A percentile compares a stretch with the other conserved stretches of the same genome.
Conservation (phyloP, 2,329 filamentous ascomycete species). For the Aspergillus vadensis region DNA sequence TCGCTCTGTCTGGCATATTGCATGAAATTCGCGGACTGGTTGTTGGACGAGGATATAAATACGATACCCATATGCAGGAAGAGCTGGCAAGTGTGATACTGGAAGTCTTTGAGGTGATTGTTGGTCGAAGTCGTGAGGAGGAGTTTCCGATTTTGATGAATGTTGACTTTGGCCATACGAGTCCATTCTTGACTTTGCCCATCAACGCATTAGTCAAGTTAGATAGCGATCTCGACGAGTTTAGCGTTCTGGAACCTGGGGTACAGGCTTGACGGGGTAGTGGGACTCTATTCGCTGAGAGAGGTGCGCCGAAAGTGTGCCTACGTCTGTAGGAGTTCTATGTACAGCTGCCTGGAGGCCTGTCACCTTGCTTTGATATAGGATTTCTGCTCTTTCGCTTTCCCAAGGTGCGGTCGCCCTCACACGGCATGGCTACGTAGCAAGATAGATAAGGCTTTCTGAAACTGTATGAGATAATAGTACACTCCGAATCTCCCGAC, state of each 20-base stretch:
- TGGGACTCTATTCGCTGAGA: too few relatives aligned
- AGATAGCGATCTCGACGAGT: constrained; percentile 43
- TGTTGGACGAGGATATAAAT: constrained; percentile 47
- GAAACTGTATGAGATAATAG: too few relatives aligned
- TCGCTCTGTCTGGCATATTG: constrained; percentile 47
- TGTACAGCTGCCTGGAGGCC: too few relatives aligned
- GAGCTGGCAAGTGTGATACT: constrained; percentile 24
- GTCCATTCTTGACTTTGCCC: constrained; percentile 47
- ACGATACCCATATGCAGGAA: constrained; percentile 35
- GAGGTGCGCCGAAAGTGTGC: too few relatives aligned
- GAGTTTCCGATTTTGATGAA: constrained; percentile 44
- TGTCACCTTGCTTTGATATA: too few relatives aligned
- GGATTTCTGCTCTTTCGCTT: too few relatives aligned
- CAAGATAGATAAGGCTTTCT: too few relatives aligned
- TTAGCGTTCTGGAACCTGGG: constrained; percentile 31
- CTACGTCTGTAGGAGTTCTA: too few relatives aligned
- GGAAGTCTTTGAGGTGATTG: constrained; percentile 1
- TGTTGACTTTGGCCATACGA: constrained; percentile 50
- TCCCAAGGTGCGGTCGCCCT: too few relatives aligned
- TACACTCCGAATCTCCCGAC: too few relatives aligned
- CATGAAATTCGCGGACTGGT: constrained; percentile 46
- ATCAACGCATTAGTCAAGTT: constrained; percentile 32
- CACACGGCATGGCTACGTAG: too few relatives aligned
- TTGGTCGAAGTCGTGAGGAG: not conserved
- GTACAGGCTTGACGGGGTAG: not conserved